phyloP scores from a whole-genome alignment of 768 basidiomycete genomes.

The Leccinum rimulosum region DNA sequence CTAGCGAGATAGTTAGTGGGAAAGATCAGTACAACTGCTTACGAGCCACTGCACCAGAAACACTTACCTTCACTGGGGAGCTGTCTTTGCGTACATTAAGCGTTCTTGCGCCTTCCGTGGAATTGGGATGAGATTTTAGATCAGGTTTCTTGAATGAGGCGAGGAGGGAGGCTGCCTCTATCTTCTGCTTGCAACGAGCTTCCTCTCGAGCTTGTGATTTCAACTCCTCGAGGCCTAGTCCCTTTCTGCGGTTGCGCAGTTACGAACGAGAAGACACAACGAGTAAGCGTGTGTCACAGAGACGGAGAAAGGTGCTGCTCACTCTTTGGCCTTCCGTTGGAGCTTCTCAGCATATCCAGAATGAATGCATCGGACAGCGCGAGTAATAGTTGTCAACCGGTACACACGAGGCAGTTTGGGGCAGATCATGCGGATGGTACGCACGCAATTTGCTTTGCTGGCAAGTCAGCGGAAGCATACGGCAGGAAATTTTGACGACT shows the following conservation, averaged over 20 bases:
- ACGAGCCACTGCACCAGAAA: neutral
- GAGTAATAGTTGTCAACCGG: neutral
- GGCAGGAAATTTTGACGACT: neutral
- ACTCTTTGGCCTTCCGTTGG: slow-evolving; percentile 62
- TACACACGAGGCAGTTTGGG: neutral
- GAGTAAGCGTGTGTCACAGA: slow-evolving; percentile 8
- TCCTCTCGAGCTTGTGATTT: slow-evolving; percentile 28
- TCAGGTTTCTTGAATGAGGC: slow-evolving; percentile 15
- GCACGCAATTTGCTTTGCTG: neutral
- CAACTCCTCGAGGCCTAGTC: slow-evolving; percentile 40
- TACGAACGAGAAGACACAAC: slow-evolving; percentile 4
- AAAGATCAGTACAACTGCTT: neutral
- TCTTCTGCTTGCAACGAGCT: slow-evolving; percentile 32
- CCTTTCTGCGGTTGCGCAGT: slow-evolving; percentile 36
- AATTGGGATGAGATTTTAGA: slow-evolving; percentile 7
- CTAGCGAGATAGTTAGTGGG: slow-evolving; percentile 39
- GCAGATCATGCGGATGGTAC: slow-evolving; percentile 1
- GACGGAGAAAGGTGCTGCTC: slow-evolving; percentile 30
- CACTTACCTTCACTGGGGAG: slow-evolving; percentile 61
- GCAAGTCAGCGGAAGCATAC: neutral
- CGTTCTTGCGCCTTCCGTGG: slow-evolving; percentile 3
- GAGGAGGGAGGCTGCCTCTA: slow-evolving; percentile 15
- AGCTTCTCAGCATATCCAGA: slow-evolving; percentile 65
- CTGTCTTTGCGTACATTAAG: slow-evolving; percentile 51
- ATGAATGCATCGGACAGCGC: slow-evolving; percentile 15